phyloP scores from a whole-genome alignment of 225 moss, liverwort and hornwort genomes.

The Sphagnum tenellum region DNA sequence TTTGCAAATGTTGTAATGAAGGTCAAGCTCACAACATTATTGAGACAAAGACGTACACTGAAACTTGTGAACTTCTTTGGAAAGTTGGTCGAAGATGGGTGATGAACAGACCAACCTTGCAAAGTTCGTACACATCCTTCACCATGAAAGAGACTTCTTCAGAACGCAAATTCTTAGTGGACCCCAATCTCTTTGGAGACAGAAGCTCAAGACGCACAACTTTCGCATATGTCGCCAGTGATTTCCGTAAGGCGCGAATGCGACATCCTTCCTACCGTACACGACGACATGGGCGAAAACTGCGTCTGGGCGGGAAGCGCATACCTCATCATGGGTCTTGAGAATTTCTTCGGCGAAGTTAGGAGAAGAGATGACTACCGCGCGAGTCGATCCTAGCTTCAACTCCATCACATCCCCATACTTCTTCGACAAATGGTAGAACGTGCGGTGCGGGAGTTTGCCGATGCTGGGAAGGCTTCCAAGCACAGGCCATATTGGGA shows the following conservation, averaged over 20 bases:
- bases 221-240: background rate
- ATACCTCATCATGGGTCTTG: slow-evolving; percentile 3
- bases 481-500: slow-evolving; percentile 6
- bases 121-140: background rate
- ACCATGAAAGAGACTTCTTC: background rate
- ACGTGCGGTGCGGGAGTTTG: background rate
- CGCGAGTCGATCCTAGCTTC: background rate
- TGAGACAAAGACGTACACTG: background rate
- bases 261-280: background rate
- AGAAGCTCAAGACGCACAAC: background rate
- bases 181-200: background rate
- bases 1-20: background rate
- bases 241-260: background rate
- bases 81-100: background rate
- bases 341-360: slow-evolving; percentile 5
- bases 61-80: background rate
- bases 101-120: background rate
- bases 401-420: slow-evolving; percentile 8
- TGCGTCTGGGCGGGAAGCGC: background rate
- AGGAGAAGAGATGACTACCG: background rate
- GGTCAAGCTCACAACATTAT: background rate
- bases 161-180: background rate
- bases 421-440: background rate
- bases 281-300: background rate
- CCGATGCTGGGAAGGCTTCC: background rate